phyloP scores from a whole-genome alignment of 2,329 filamentous ascomycete genomes.

The Fusarium napiforme region DNA sequence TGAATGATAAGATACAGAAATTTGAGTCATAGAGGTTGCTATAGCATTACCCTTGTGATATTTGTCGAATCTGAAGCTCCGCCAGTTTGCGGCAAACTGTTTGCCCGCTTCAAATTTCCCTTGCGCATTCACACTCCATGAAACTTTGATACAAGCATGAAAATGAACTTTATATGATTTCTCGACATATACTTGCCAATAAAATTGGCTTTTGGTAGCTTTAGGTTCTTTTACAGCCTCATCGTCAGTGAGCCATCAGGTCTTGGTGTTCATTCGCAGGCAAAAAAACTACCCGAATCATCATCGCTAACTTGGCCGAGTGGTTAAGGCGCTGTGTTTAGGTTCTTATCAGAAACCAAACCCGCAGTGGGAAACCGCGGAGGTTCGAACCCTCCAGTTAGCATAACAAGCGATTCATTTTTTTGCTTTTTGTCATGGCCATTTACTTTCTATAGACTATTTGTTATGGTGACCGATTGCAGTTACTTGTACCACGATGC shows the following conservation, averaged over 20 bases:
- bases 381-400: conserved; percentile 43
- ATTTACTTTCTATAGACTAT: too few relatives aligned
- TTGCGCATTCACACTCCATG: too few relatives aligned
- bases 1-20: not conserved
- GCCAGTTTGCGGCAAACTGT: not conserved
- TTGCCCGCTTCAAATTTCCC: accelerated
- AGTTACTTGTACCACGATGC: not conserved
- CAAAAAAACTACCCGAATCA: not conserved
- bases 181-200: accelerated
- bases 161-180: accelerated
- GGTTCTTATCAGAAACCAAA: conserved; percentile 40
- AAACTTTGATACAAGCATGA: accelerated
- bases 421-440: conserved; percentile 16
- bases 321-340: conserved; percentile 43
- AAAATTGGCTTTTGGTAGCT: accelerated
- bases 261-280: accelerated
- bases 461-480: too few relatives aligned
- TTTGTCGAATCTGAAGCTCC: accelerated
- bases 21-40: not conserved
- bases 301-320: conserved; percentile 41
- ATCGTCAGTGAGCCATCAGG: accelerated
- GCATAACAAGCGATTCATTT: conserved; percentile 16
- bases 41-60: too few relatives aligned
- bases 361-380: conserved; percentile 42
- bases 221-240: accelerated